Conservation (phyloP, 306 rosid species). For the Cicer bijugum region DNA sequence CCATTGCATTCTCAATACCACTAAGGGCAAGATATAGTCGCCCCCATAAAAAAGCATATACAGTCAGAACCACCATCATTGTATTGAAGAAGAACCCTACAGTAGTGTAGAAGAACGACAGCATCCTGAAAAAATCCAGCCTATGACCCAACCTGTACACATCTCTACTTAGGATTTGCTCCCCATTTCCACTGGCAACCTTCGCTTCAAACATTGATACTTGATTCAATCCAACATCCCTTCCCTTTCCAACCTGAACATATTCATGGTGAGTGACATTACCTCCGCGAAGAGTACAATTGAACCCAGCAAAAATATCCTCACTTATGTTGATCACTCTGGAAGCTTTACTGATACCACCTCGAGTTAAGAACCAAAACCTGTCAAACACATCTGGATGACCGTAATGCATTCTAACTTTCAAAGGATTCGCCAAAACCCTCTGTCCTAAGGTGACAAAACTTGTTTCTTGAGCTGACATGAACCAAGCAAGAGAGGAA, state of each 20-base stretch:
- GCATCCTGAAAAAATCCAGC: conserved; percentile 62
- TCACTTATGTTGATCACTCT: conserved; percentile 62
- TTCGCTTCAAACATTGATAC: conserved; percentile 62
- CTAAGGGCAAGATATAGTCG: conserved; percentile 59
- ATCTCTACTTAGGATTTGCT: conserved; percentile 60
- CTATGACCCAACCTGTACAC: conserved; percentile 60
- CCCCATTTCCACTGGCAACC: conserved; percentile 64
- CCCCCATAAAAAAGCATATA: conserved; percentile 59
- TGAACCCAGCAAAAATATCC: conserved; percentile 60
- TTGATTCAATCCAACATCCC: conserved; percentile 61
- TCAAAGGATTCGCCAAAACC: conserved; percentile 63
- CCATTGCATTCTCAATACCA: conserved; percentile 52
- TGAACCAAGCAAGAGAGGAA: conserved; percentile 64
- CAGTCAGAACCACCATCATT: conserved; percentile 56
- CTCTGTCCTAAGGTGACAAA: conserved; percentile 62
- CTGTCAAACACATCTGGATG: conserved; percentile 63
- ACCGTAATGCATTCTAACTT: conserved; percentile 61
- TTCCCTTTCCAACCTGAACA: conserved; percentile 61
- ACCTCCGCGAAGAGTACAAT: conserved; percentile 61
- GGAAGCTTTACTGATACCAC: conserved; percentile 60
- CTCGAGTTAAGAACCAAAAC: conserved; percentile 60
- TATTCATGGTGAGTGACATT: conserved; percentile 64
- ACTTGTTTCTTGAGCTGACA: conserved; percentile 62
- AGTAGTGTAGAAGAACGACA: conserved; percentile 58
- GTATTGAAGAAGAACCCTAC: conserved; percentile 63